Evolutionary conservation across 257 asterid species (phyloP).

Genomic region (Rauvolfia tetraphylla): DNA sequence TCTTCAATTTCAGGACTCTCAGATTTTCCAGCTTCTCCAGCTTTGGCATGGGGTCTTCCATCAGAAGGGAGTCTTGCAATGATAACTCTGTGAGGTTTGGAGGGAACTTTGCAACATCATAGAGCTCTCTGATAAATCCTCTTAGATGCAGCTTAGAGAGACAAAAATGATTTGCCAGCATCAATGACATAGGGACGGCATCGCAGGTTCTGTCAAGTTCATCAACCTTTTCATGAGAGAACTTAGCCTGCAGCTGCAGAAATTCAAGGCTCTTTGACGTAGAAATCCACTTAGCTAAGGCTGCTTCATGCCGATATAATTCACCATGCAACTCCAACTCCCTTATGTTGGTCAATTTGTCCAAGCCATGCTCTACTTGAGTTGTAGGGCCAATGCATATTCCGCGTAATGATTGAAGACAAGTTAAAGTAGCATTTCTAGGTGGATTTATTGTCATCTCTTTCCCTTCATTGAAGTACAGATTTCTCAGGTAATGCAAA

Average conservation of each 20-base stretch:
- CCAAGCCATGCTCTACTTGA: constrained; percentile 13
- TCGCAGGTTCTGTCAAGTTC: neutral
- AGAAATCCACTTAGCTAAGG: constrained; percentile 20
- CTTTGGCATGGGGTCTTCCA: constrained; percentile 22
- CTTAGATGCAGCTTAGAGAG: constrained; percentile 22
- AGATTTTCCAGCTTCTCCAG: constrained; percentile 19
- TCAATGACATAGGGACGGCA: constrained; percentile 8
- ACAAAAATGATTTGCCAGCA: neutral
- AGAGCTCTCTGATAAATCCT: constrained; percentile 10
- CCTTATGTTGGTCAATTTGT: constrained; percentile 16
- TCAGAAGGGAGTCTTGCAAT: constrained; percentile 1
- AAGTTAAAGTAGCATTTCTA: constrained; percentile 5
- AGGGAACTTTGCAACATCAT: constrained; percentile 13
- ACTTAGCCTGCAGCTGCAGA: constrained; percentile 2
- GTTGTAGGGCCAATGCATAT: constrained; percentile 10
- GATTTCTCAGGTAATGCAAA: constrained; percentile 8
- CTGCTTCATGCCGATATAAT: constrained; percentile 3
- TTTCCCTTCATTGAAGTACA: constrained; percentile 13
- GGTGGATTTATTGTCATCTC: constrained; percentile 19
- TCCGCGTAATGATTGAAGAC: constrained; percentile 11
- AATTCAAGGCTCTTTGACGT: constrained; percentile 17
- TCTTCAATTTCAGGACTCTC: constrained; percentile 18
- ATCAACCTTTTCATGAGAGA: neutral
- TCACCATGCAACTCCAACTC: constrained; percentile 13
- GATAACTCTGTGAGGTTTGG: constrained; percentile 19